Evolutionary conservation across 306 rosid genomes (phyloP).

Genomic region (Lathyrus oleraceus): DNA sequence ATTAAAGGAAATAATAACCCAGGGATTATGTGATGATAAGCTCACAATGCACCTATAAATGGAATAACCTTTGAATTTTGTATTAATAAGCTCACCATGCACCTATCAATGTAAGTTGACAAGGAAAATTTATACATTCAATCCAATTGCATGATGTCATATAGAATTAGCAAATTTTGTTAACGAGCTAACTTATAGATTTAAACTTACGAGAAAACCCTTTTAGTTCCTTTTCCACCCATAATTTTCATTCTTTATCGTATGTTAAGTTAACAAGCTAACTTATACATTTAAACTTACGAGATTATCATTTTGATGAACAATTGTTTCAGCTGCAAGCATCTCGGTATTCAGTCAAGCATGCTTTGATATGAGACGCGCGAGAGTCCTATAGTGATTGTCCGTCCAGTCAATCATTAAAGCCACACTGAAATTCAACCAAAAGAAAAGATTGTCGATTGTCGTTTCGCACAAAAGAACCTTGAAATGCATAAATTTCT

Average conservation of each 20-base stretch:
- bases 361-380: slow-evolving; percentile 77
- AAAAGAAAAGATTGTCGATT: too few species aligned
- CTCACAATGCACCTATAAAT: too few species aligned
- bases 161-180: slow-evolving; percentile 30
- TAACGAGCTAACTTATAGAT: too few species aligned
- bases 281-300: slow-evolving; percentile 47
- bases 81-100: slow-evolving; percentile 7
- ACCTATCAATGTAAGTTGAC: slow-evolving; percentile 43
- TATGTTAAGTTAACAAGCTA: too few species aligned
- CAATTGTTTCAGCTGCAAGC: slow-evolving; percentile 93
- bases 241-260: too few species aligned
- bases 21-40: too few species aligned
- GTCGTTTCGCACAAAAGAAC: slow-evolving; percentile 36
- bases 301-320: slow-evolving; percentile 77
- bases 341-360: slow-evolving; percentile 96
- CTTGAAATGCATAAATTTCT: slow-evolving; percentile 41
- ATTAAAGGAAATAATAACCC: too few species aligned
- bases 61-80: too few species aligned
- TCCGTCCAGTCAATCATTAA: slow-evolving; percentile 99
- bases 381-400: slow-evolving; percentile 85
- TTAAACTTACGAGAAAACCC: too few species aligned
- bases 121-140: slow-evolving; percentile 19
- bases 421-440: slow-evolving; percentile 66
- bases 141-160: slow-evolving; percentile 19
- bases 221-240: too few species aligned